Evolutionary conservation across 2,329 filamentous ascomycete species (phyloP).

Genomic region (Simplicillium aogashimaense): DNA sequence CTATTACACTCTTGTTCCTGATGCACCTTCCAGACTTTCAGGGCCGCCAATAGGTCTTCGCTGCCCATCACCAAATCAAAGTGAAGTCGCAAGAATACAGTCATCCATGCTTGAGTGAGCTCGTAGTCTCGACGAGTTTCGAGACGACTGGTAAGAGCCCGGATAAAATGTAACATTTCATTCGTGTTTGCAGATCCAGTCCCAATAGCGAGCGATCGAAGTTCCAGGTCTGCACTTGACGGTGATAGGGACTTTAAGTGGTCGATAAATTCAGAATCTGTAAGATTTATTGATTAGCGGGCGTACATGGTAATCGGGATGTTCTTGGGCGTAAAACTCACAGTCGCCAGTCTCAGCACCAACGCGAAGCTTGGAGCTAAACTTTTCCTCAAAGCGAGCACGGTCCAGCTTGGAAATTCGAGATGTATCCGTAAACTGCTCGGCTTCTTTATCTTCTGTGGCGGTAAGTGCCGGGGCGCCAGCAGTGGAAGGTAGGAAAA

Average conservation of each 20-base stretch:
- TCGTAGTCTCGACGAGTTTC: conserved; percentile 73
- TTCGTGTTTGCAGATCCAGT: conserved; percentile 40
- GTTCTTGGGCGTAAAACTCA: conserved; percentile 31
- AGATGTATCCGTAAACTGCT: conserved; percentile 39
- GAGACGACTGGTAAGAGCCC: conserved; percentile 66
- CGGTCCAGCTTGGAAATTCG: conserved; percentile 61
- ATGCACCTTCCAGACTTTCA: conserved; percentile 61
- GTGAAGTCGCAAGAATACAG: conserved; percentile 79
- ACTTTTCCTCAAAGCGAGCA: conserved; percentile 44
- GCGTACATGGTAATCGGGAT: neutral
- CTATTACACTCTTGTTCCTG: conserved; percentile 63
- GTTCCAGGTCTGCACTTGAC: conserved; percentile 79
- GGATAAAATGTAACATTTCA: conserved; percentile 72
- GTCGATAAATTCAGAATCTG: conserved; percentile 58
- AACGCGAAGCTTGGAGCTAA: conserved; percentile 45
- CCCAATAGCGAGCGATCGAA: conserved; percentile 61
- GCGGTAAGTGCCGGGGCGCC: conserved; percentile 28
- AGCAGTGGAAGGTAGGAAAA: conserved; percentile 72
- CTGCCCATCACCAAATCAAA: conserved; percentile 44
- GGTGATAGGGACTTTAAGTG: conserved; percentile 76
- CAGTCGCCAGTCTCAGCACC: conserved; percentile 49
- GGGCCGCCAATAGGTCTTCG: conserved; percentile 42
- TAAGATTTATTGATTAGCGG: conserved; percentile 10
- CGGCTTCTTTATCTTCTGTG: conserved; percentile 18
- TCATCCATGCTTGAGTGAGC: conserved; percentile 94